Base-by-base conservation (phyloP, 2,329 filamentous ascomycete genomes). In the Fusarium sp. region DNA sequence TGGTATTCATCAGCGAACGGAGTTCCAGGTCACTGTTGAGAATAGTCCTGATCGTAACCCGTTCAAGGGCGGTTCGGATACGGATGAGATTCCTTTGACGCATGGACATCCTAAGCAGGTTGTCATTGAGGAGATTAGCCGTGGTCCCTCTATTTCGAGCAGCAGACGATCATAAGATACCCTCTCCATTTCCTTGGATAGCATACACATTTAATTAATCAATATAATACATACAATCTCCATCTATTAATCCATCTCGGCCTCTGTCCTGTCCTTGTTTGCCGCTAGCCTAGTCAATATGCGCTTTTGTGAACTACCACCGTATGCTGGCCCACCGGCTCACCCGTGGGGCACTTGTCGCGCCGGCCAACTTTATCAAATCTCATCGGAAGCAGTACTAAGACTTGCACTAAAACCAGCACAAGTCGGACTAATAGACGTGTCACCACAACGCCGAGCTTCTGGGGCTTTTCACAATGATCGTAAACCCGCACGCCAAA, bases 11-110 rank as follows among this genome's bases (percentile, higher is more conserved):
- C 57, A 62, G 24, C 60, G 71, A 13, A 75, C 61, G 9, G 72
- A 75, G 3, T 67, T 75, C 9, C 66, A 75, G 40, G 53, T 75
- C 7, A 72, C 48, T 10, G 67, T 75, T 0, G 74, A 75, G 48
- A 42, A 56, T 2, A 55, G 70, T 6, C 32, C 46, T 0, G 51
- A 67, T 20, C 54, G 18, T 4, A 53, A 69, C 7, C 61, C 61
- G 3, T 46, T 62, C 4, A 72, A 44, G 6, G 34, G 47, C 2
- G 34, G 48, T 1, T 29, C 12, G 2, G 67, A 54, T 2, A 42
- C 25, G 7, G 52, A 75, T 25, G 73, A 75, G 58, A 12, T 70
- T 1, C 73, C 73, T 4, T 46, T 75, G 42, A 75, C 73, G 4
- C 52, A 75, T 54, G 73, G 73, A 2, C 73, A 75, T 41, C 70